Conservation (phyloP, 768 basidiomycete genomes). For the Serendipita indica region DNA sequence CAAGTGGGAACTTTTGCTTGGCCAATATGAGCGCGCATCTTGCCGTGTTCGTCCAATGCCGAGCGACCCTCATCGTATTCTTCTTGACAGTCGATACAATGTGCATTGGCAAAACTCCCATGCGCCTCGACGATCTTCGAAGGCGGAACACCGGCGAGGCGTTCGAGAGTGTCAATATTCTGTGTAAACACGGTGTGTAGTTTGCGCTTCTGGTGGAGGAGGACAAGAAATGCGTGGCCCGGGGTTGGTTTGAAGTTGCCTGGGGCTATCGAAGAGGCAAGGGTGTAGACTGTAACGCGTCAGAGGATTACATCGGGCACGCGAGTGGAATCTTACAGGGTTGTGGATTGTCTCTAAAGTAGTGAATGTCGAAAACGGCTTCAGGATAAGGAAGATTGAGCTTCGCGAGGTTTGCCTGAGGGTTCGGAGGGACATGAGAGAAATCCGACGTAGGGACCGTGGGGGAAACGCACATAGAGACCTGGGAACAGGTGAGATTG, state of each 20-base stretch:
- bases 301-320: not conserved
- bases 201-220: constrained; percentile 53
- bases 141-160: constrained; percentile 60
- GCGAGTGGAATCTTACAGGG: constrained; percentile 41
- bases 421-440: not conserved
- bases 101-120: constrained; percentile 80
- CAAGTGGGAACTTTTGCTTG: constrained; percentile 58
- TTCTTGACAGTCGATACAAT: constrained; percentile 60
- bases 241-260: constrained; percentile 77
- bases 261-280: constrained; percentile 88
- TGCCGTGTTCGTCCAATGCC: constrained; percentile 25
- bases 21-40: constrained; percentile 51
- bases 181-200: constrained; percentile 76
- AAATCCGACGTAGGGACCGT: not conserved
- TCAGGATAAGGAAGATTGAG: constrained; percentile 82
- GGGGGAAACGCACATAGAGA: constrained; percentile 31
- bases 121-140: constrained; percentile 84
- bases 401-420: constrained; percentile 58
- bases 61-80: constrained; percentile 38
- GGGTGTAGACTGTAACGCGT: constrained; percentile 51
- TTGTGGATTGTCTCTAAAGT: constrained; percentile 63
- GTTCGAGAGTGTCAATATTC: constrained; percentile 83
- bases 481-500: constrained; percentile 24
- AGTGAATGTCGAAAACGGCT: constrained; percentile 86
- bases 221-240: constrained; percentile 78